Conservation (phyloP, 371 early-diverging fungal genomes). For the Mucor plumbeus region DNA sequence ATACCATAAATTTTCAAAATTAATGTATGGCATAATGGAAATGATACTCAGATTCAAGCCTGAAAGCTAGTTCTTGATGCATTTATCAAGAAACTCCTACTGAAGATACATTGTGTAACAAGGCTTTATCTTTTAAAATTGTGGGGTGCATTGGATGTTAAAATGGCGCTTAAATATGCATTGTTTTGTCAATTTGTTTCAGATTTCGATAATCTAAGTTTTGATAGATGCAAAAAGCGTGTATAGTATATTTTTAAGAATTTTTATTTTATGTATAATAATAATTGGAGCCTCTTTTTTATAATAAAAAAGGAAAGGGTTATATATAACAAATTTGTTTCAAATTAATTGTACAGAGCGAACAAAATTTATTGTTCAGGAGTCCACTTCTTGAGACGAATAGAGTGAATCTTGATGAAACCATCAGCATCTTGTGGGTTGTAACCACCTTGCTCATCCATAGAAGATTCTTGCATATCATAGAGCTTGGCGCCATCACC, state of each 20-base stretch:
- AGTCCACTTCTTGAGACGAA: constrained; percentile 94
- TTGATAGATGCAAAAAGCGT: too few relatives aligned
- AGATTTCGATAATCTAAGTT: background rate
- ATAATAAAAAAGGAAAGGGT: background rate
- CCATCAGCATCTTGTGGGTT: constrained; percentile 93
- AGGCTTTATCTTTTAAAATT: background rate
- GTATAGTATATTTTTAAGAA: background rate
- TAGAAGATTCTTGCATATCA: constrained; percentile 91
- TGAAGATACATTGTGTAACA: too few relatives aligned
- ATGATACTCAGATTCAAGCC: too few relatives aligned
- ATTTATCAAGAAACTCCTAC: too few relatives aligned
- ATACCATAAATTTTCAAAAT: too few relatives aligned
- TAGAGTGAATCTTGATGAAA: constrained; percentile 96
- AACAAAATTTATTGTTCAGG: constrained; percentile 25
- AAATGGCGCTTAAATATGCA: background rate
- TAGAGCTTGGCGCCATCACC: constrained; percentile 82
- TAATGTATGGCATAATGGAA: too few relatives aligned
- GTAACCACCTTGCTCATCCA: constrained; percentile 96
- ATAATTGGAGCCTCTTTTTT: background rate
- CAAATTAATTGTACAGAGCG: background rate
- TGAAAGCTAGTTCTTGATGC: too few relatives aligned
- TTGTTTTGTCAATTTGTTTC: background rate
- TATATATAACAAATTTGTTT: constrained; percentile 11
- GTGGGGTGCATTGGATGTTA: background rate
- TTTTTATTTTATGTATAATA: constrained; percentile 8